Conservation (phyloP, 805 yeast genomes). For the Yueomyces sinensis region DNA sequence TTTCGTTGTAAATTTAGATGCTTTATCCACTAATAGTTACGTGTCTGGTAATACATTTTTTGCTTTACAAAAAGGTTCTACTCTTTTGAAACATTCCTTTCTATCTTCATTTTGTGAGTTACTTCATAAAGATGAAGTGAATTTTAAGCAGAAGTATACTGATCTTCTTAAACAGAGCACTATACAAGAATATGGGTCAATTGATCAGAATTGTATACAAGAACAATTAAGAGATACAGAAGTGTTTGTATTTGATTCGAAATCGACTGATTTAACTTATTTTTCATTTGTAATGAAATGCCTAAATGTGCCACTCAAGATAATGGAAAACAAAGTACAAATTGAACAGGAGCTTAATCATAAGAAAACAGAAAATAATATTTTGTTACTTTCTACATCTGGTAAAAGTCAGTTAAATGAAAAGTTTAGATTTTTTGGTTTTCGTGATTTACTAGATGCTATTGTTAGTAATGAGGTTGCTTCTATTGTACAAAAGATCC, state of each 20-base stretch:
- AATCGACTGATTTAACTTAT: neutral
- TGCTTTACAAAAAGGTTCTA: neutral
- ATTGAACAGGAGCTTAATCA: too few species aligned
- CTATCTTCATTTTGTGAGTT: neutral
- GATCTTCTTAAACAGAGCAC: neutral
- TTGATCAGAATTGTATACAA: neutral
- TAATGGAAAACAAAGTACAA: neutral
- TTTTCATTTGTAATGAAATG: neutral
- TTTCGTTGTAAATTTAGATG: too few species aligned
- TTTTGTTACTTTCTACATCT: neutral
- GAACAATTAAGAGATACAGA: neutral
- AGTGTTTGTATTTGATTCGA: neutral
- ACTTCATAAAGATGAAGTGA: neutral
- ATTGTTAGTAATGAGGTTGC: too few species aligned
- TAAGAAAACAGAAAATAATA: too few species aligned
- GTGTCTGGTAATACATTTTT: neutral
- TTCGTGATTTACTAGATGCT: too few species aligned
- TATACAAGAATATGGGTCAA: neutral
- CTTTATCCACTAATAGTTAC: too few species aligned
- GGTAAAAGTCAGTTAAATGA: too few species aligned
- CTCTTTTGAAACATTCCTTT: neutral
- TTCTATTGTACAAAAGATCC: too few species aligned
- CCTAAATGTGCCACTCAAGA: neutral
- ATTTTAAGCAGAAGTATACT: neutral
- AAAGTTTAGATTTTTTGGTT: too few species aligned